Conservation (phyloP, 345 rosid species). For the Jatropha curcas region DNA sequence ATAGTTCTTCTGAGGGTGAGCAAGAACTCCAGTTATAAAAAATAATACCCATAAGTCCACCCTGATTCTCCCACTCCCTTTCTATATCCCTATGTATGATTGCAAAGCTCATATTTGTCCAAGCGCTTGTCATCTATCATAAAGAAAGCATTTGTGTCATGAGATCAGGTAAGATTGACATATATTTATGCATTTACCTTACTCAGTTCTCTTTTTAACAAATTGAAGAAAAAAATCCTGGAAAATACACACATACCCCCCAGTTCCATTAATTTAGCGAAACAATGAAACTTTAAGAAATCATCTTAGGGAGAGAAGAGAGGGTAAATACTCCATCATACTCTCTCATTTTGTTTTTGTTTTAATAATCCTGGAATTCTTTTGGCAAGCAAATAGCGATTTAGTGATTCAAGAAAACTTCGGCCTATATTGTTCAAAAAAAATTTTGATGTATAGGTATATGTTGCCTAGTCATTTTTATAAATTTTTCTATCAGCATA, state of each 20-base stretch:
- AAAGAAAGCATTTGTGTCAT: conserved; percentile 89
- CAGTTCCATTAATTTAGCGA: not conserved
- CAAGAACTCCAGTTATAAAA: conserved; percentile 69
- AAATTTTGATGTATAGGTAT: not conserved
- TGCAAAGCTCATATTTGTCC: conserved; percentile 90
- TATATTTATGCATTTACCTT: conserved; percentile 61
- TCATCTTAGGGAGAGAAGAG: not conserved
- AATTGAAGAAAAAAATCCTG: conserved; percentile 13
- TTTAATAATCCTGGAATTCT: no score
- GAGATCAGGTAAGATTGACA: conserved; percentile 60
- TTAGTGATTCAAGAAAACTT: conserved; percentile 1
- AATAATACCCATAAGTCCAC: conserved; percentile 65
- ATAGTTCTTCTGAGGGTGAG: conserved; percentile 61
- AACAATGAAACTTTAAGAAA: not conserved
- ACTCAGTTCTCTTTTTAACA: conserved; percentile 40
- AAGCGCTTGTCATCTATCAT: conserved; percentile 97
- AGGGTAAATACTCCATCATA: not conserved
- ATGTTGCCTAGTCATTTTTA: not conserved
- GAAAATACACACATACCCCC: not conserved
- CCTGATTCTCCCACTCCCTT: conserved; percentile 87
- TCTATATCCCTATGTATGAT: conserved; percentile 86
- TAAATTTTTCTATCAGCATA: not conserved
- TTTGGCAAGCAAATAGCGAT: not conserved
- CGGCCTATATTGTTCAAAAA: not conserved
- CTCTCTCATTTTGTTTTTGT: not conserved